A percentile compares a stretch with the other conserved stretches of the same genome.
Conservation (phyloP, 2,329 filamentous ascomycete species). For the Alternaria sp. region DNA sequence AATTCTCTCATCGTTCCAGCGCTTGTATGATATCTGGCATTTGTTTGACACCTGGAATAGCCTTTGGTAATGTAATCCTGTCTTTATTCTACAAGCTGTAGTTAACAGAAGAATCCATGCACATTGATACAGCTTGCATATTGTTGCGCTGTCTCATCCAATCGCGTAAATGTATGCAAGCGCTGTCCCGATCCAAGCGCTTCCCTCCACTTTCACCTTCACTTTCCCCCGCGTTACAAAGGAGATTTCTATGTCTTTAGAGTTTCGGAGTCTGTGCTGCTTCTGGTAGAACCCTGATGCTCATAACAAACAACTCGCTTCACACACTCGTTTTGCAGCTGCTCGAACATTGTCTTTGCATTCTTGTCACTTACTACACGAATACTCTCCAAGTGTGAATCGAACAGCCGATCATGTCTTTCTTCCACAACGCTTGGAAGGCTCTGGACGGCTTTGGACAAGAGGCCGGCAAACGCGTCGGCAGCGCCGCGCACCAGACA, state of each 20-base stretch:
- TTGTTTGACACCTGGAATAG: neutral
- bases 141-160: neutral
- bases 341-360: neutral
- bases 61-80: neutral
- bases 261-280: neutral
- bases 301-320: neutral
- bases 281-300: neutral
- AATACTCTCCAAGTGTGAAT: neutral
- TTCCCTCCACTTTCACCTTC: neutral
- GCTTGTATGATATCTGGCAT: neutral
- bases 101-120: neutral
- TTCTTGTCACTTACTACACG: neutral
- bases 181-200: neutral
- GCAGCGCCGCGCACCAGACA: neutral
- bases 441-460: constrained; percentile 7
- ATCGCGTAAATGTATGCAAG: neutral
- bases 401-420: neutral
- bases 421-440: constrained; percentile 12
- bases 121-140: neutral
- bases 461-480: constrained; percentile 10
- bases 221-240: neutral
- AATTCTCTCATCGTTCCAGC: neutral
- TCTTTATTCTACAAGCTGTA: neutral
- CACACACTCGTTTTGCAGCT: neutral
- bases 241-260: neutral